phyloP scores from a whole-genome alignment of 148 eudicot species.

The Polygonum maritimum region DNA sequence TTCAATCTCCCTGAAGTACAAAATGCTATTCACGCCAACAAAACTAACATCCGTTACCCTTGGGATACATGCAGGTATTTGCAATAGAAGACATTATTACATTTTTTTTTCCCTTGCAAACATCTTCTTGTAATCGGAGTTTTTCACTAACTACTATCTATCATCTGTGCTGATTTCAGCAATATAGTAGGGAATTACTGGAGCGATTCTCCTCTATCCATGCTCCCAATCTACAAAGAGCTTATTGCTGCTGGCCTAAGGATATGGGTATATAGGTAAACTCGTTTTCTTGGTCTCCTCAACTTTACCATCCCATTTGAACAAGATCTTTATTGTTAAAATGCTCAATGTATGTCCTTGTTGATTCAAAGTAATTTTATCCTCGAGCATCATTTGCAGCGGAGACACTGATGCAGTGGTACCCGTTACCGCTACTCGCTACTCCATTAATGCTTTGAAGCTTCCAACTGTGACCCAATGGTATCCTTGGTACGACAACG shows the following conservation, averaged over 20 bases:
- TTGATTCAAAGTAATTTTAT: background rate
- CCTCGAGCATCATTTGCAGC: slow-evolving; percentile 18
- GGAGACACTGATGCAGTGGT: slow-evolving; percentile 87
- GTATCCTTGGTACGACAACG: slow-evolving; percentile 84
- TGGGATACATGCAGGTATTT: slow-evolving; percentile 86
- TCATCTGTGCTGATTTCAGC: slow-evolving; percentile 26
- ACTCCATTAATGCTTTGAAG: slow-evolving; percentile 73
- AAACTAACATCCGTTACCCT: slow-evolving; percentile 46
- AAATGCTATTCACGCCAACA: slow-evolving; percentile 72
- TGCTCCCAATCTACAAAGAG: slow-evolving; percentile 93
- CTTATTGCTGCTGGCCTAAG: slow-evolving; percentile 70
- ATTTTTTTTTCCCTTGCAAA: background rate
- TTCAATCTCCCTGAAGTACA: slow-evolving; percentile 92
- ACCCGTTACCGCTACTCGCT: slow-evolving; percentile 90
- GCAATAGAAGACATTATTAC: background rate
- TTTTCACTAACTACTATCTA: background rate
- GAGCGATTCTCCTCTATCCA: slow-evolving; percentile 80
- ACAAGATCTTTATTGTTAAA: background rate
- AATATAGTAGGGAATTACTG: slow-evolving; percentile 71
- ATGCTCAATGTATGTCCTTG: background rate
- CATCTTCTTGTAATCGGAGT: background rate
- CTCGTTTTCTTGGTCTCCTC: background rate
- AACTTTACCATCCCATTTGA: background rate
- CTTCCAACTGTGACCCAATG: slow-evolving; percentile 66
- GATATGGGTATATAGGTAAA: slow-evolving; percentile 90